phyloP scores from a whole-genome alignment of 2,329 filamentous ascomycete species.

The Talaromyces sp. region DNA sequence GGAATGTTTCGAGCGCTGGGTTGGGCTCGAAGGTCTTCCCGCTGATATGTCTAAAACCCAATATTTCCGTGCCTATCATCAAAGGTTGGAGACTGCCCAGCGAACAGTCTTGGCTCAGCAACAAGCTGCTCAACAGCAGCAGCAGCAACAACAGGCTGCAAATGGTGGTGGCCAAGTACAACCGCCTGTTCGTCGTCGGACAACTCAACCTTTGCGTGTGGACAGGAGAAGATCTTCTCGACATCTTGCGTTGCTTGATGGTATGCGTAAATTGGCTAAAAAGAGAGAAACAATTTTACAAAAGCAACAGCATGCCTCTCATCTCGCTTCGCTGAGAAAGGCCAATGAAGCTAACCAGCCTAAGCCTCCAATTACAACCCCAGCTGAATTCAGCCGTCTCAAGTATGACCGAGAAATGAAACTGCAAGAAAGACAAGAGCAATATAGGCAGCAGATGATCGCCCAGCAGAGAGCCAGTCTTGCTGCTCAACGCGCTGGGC shows the following conservation, averaged over 20 bases:
- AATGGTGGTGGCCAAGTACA: slow-evolving; percentile 55
- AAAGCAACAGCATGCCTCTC: slow-evolving; percentile 81
- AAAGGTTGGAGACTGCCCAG: slow-evolving; percentile 64
- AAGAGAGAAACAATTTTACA: slow-evolving; percentile 84
- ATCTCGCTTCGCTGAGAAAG: slow-evolving; percentile 79
- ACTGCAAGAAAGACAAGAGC: slow-evolving; percentile 58
- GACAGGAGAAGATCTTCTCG: slow-evolving; percentile 84
- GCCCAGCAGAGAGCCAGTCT: slow-evolving; percentile 55
- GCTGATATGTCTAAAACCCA: slow-evolving; percentile 93
- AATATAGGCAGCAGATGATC: slow-evolving; percentile 66
- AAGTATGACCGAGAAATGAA: slow-evolving; percentile 84
- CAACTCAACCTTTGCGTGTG: slow-evolving; percentile 76
- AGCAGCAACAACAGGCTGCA: slow-evolving; percentile 57
- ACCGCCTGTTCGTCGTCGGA: slow-evolving; percentile 66
- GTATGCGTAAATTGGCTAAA: slow-evolving; percentile 92
- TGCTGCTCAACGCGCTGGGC: slow-evolving; percentile 46
- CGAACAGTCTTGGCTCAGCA: slow-evolving; percentile 61
- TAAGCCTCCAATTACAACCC: slow-evolving; percentile 68
- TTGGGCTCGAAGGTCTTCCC: slow-evolving; percentile 85
- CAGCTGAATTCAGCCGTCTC: slow-evolving; percentile 85
- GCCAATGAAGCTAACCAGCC: slow-evolving; percentile 69
- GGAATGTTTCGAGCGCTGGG: slow-evolving; percentile 99
- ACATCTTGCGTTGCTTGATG: slow-evolving; percentile 85
- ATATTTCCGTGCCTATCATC: slow-evolving; percentile 81
- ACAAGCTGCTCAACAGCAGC: slow-evolving; percentile 47